These are phyloP conservation scores for Colletotrichum sp. DNA, from an alignment of 2,329 filamentous ascomycete genomes.

Conservation along the genomic window DNA sequence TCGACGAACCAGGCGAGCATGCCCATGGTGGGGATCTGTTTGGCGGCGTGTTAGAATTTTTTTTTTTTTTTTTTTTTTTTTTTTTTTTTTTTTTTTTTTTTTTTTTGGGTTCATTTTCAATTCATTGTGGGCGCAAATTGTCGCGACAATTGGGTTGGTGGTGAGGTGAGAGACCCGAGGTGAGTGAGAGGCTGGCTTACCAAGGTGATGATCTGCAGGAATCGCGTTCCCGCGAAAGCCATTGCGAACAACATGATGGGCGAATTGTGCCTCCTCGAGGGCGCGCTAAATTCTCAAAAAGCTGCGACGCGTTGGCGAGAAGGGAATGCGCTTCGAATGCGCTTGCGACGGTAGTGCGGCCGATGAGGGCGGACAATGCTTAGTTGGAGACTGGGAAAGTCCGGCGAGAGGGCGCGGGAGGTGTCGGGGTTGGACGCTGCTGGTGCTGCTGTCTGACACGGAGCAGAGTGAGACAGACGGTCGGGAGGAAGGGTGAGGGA, in stretches of 20 bases:
- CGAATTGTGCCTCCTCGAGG: neutral
- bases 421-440: neutral
- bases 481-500: neutral
- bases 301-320: neutral
- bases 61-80: neutral
- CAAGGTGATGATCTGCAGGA: conserved; percentile 66
- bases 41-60: neutral
- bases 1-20: conserved; percentile 72
- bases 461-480: neutral
- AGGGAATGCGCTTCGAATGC: neutral
- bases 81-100: neutral
- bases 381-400: neutral
- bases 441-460: neutral
- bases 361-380: neutral
- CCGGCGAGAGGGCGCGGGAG: neutral
- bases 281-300: neutral
- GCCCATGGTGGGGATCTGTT: conserved; percentile 67
- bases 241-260: conserved; percentile 65
- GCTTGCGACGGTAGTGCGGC: neutral
- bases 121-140: neutral
- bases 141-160: neutral
- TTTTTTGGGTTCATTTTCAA: neutral
- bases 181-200: conserved; percentile 46
- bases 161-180: neutral
- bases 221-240: conserved; percentile 67